Evolutionary conservation across 768 basidiomycete species (phyloP), one percentile per base, ranked within the genome.

Genomic region (Mycena capillaripes): DNA sequence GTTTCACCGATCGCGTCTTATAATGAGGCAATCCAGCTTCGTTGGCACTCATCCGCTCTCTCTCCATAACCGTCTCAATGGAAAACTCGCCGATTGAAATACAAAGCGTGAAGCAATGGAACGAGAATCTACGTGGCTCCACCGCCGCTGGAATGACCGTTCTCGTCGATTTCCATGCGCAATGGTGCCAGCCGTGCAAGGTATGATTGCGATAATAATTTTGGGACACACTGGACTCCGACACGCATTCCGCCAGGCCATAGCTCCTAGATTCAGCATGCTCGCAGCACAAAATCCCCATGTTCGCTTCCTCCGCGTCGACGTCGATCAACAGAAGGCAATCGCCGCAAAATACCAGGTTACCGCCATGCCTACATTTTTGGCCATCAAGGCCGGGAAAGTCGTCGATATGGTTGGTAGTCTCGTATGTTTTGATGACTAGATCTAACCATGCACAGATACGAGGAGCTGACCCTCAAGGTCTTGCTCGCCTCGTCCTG

Each of bases 81-180:
- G 36, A 36, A 25, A 36, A 66, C 5, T 48, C 71, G 10, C 60
- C 60, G 10, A 46, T 72, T 14, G 71, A 72, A 14, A 50, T 72
- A 6, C 57, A 67, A 55, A 75, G 34, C 29, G 71, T 73, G 2
- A 84, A 83, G 17, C 81, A 83, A 69, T 84, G 82, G 78, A 83
- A 83, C 78, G 81, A 83, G 52, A 82, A 78, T 78, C 79, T 84
- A 34, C 83, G 82, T 53, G 73, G 77, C 0, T 78, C 83, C 1
- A 64, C 59, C 0, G 65, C 68, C 0, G 55, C 64, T 34, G 72
- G 72, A 30, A 73, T 60, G 71, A 70, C 74, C 11, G 70, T 75
- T 4, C 36, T 72, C 0, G 71, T 72, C 23, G 71, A 72, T 25
- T 76, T 70, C 42, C 74, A 77, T 53, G 76, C 76, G 2, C 52